Evolutionary conservation across 179 eudicot species (phyloP), one percentile per base, ranked within the genome.

Genomic region (Sideroxylon spinosum): DNA sequence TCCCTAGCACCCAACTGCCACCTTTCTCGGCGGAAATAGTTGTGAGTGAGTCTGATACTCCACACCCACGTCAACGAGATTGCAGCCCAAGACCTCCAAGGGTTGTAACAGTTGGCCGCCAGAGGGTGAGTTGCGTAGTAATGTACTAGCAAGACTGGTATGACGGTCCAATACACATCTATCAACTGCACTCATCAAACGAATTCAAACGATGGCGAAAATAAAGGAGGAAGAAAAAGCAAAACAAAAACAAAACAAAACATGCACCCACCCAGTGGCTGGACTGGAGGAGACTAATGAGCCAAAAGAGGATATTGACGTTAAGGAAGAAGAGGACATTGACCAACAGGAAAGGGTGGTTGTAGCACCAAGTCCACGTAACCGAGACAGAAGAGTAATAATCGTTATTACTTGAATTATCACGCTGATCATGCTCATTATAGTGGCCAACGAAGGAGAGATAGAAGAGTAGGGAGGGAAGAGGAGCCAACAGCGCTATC

Each of bases 1-100:
- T 95, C 98, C 67, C 91, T 86, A 6, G 91, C 93, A 46, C 99
- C 99, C 90, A 89, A 90, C 61, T 95, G 93, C 98, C 98, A 93
- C 56, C 78, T 86, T 80, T 93, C 98, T 0, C 97, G 89, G 61
- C 98, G 93, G 73, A 93, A 93, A 82, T 95, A 95, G 86, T 86
- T 95, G 82, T 95, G 99, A 0, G 86, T 82, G 62, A 95, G 88
- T 82, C 99, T 90, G 46, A 88, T 37, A 84, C 88, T 83, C 99
- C 99, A 95, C 12, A 88, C 20, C 89, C 90, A 90, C 7, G 98
- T 95, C 88, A 95, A 59, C 29, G 84, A 1, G 13, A 88, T 85
- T 72, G 88, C 97, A 52, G 81, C 76, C 76, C 81, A 86, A 25
- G 98, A 95, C 83, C 99, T 87, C 90, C 85, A 82, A 4, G 61